These are phyloP conservation scores for Fusarium graminum DNA, from an alignment of 2,329 filamentous ascomycete genomes.

Conservation along the genomic window DNA sequence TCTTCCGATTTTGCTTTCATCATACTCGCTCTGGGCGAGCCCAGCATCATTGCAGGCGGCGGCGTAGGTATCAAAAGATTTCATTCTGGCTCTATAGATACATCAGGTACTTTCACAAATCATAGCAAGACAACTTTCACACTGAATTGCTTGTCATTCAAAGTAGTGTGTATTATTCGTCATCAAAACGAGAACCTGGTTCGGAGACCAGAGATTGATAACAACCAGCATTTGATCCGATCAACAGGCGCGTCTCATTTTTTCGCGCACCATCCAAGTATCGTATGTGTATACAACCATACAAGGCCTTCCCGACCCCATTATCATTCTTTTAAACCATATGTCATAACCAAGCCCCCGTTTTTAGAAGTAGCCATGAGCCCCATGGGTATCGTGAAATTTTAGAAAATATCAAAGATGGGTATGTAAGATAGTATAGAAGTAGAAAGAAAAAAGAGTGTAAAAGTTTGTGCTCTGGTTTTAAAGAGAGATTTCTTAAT, in stretches of 20 bases:
- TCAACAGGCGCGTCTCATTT: slow-evolving; percentile 19
- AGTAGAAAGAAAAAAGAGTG: slow-evolving; percentile 21
- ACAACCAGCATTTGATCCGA: slow-evolving; percentile 33
- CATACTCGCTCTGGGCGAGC: slow-evolving; percentile 8
- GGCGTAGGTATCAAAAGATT: slow-evolving; percentile 29
- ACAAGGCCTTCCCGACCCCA: slow-evolving; percentile 17
- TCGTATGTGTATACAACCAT: slow-evolving; percentile 33
- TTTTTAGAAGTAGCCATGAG: slow-evolving; percentile 35
- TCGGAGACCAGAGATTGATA: slow-evolving; percentile 6
- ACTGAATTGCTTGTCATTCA: background rate
- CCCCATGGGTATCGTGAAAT: slow-evolving; percentile 48
- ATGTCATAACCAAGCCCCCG: slow-evolving; percentile 22
- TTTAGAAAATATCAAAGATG: slow-evolving; percentile 34
- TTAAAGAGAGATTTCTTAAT: background rate
- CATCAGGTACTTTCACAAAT: slow-evolving; percentile 21
- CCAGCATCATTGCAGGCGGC: slow-evolving; percentile 38
- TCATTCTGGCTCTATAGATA: slow-evolving; percentile 15
- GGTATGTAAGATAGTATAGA: slow-evolving; percentile 29
- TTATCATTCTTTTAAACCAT: slow-evolving; percentile 32
- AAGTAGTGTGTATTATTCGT: slow-evolving; percentile 9
- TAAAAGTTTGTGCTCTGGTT: slow-evolving; percentile 1
- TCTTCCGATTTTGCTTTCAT: slow-evolving; percentile 17
- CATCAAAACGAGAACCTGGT: slow-evolving; percentile 6
- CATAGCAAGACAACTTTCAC: slow-evolving; percentile 5
- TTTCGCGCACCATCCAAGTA: slow-evolving; percentile 19